Evolutionary conservation across 352 stramenopile genomes (phyloP).

Genomic region (Achlya hypogyna): DNA sequence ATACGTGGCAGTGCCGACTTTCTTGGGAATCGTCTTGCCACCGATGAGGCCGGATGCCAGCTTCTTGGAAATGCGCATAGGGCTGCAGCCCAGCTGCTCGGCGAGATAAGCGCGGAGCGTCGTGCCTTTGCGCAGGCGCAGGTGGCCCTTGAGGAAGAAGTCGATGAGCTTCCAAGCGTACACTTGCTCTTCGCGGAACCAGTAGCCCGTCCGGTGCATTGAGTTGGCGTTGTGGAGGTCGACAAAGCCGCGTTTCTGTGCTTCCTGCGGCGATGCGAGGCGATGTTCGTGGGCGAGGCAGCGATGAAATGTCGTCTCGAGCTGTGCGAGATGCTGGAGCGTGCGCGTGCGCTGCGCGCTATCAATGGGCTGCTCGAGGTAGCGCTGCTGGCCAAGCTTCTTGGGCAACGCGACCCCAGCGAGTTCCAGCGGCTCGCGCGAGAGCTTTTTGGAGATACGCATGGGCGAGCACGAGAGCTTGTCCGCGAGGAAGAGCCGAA

Average conservation of each 20-base stretch:
- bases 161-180: conserved; percentile 57
- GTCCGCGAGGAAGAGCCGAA: conserved; percentile 27
- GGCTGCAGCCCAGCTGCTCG: conserved; percentile 53
- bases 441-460: conserved; percentile 32
- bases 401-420: not conserved
- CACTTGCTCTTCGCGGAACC: conserved; percentile 58
- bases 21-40: conserved; percentile 61
- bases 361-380: conserved; percentile 16
- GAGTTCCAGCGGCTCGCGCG: not conserved
- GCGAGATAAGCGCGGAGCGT: conserved; percentile 57
- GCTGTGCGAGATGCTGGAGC: not conserved
- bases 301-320: not conserved
- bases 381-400: conserved; percentile 17
- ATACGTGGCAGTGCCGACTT: conserved; percentile 51
- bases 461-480: conserved; percentile 29
- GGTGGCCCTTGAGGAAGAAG: conserved; percentile 51
- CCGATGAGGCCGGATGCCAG: conserved; percentile 58
- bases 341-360: conserved; percentile 5
- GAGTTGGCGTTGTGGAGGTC: not conserved
- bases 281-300: not conserved
- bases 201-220: conserved; percentile 40
- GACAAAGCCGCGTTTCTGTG: not conserved
- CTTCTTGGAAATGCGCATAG: conserved; percentile 73
- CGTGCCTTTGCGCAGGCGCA: conserved; percentile 50
- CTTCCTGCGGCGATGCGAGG: conserved; percentile 1